Evolutionary conservation across 148 eudicot genomes (phyloP).

Genomic region (Chenopodium suecicum): DNA sequence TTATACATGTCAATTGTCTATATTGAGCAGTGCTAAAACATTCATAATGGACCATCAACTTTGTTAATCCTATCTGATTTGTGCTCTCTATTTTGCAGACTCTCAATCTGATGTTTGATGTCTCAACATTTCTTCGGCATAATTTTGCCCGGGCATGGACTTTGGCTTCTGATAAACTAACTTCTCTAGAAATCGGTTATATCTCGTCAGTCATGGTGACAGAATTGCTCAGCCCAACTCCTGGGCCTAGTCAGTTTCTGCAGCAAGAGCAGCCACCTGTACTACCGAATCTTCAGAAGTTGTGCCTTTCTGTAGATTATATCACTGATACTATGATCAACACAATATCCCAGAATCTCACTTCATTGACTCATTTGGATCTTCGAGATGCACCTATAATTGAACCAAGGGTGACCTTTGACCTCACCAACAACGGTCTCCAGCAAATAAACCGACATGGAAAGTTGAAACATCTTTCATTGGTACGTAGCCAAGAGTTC

Average conservation of each 20-base stretch:
- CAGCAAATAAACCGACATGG: conserved; percentile 81
- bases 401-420: conserved; percentile 73
- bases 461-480: conserved; percentile 77
- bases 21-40: not conserved
- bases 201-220: conserved; percentile 79
- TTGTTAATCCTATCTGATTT: conserved; percentile 10
- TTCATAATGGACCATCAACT: not conserved
- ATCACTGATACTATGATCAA: conserved; percentile 85
- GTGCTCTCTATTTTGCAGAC: conserved; percentile 48
- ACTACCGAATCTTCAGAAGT: conserved; percentile 61
- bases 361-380: conserved; percentile 70
- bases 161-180: conserved; percentile 60
- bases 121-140: conserved; percentile 72
- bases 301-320: conserved; percentile 87
- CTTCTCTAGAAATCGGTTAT: conserved; percentile 77
- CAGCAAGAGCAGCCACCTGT: conserved; percentile 38
- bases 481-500: conserved; percentile 85
- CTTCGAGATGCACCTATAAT: conserved; percentile 95
- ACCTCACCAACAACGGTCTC: conserved; percentile 84
- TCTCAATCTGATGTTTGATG: conserved; percentile 82
- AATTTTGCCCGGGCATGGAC: conserved; percentile 85
- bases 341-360: conserved; percentile 61
- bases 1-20: not conserved
- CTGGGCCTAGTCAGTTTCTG: conserved; percentile 45
- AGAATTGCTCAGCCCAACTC: conserved; percentile 70